Evolutionary conservation across 208 protist species (phyloP), one percentile per base, ranked within the genome.

Genomic region (Leishmania aethiopica): DNA sequence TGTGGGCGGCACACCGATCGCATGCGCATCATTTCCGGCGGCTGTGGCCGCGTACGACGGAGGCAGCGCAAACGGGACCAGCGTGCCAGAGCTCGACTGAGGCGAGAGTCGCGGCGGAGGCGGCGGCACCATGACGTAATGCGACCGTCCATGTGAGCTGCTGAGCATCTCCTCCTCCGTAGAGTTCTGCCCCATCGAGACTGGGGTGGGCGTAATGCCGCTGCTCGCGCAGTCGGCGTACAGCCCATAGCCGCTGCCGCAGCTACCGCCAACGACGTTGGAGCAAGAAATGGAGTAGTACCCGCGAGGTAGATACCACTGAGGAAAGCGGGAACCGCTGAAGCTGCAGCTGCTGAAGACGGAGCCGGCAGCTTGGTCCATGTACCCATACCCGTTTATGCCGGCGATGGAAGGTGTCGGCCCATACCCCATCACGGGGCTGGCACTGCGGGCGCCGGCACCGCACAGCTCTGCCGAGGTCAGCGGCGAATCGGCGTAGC

Each of bases 231-330:
- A 59, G 10, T 78, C 75, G 0, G 59, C 40, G 70, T 78, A 67
- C 28, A 7, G 3, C 59, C 35, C 51, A 73, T 35, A 84, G 53
- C 45, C 51, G 66, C 47, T 81, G n/a, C 32, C 25, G 49, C 35
- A 22, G 42, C 25, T 51, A 25, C 40, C 49, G 32, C 60, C 77
- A 42, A 32, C 42, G 25, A 19, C 62, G 45, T 53, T 59, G 45
- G 28, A 10, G 64, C 32, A 72, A 4, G 78, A 45, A 42, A 79
- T 49, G 35, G 78, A 47, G 74, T 70, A 83, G 25, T 78, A 53
- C 53, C 78, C 73, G 32, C 83, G 83, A 17, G 83, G 83, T 75
- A 86, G 28, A 72, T 86, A 86, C 83, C 83, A 86, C 59, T 86
- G 83, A 40, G 83, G 78, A n/a, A 82, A 79, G 66, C 83, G 83